Conservation (phyloP, 805 yeast species). For the Kodamaea leandrae region DNA sequence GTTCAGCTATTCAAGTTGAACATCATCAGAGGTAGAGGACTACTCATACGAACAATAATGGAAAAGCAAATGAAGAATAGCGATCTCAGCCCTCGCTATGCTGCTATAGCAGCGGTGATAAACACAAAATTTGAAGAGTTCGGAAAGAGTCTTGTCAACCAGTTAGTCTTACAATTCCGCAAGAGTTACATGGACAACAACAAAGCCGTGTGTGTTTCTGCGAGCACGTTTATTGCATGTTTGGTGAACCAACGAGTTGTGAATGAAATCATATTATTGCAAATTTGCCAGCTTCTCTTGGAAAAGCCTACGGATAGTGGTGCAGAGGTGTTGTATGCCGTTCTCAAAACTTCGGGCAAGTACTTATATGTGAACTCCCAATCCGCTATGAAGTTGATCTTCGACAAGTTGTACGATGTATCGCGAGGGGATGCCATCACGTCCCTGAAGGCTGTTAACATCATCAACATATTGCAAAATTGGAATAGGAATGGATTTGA, state of each 20-base stretch:
- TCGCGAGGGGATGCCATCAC: neutral
- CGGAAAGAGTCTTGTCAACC: conserved; percentile 54
- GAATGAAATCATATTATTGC: conserved; percentile 31
- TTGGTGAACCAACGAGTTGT: conserved; percentile 60
- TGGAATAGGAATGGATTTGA: conserved; percentile 25
- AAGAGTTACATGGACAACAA: conserved; percentile 49
- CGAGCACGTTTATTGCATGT: conserved; percentile 54
- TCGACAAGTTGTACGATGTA: conserved; percentile 52
- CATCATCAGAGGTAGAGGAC: conserved; percentile 55
- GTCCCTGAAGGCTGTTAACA: conserved; percentile 4
- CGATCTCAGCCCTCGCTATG: conserved; percentile 46
- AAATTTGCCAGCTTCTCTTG: conserved; percentile 34
- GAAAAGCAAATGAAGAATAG: conserved; percentile 46
- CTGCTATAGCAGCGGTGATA: conserved; percentile 56
- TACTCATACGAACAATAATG: conserved; percentile 57
- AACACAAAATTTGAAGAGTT: conserved; percentile 68
- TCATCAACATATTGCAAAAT: conserved; percentile 5
- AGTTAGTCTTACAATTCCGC: conserved; percentile 60
- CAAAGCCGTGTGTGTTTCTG: conserved; percentile 40
- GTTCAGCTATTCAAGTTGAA: conserved; percentile 55
- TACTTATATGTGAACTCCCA: conserved; percentile 43
- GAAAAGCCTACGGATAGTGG: conserved; percentile 52
- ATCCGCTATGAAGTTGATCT: conserved; percentile 48
- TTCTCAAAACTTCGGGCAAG: conserved; percentile 54
- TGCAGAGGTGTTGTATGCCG: conserved; percentile 50